Conservation (phyloP, 2,329 filamentous ascomycete genomes). For the Endoconidiophora laricicola region DNA sequence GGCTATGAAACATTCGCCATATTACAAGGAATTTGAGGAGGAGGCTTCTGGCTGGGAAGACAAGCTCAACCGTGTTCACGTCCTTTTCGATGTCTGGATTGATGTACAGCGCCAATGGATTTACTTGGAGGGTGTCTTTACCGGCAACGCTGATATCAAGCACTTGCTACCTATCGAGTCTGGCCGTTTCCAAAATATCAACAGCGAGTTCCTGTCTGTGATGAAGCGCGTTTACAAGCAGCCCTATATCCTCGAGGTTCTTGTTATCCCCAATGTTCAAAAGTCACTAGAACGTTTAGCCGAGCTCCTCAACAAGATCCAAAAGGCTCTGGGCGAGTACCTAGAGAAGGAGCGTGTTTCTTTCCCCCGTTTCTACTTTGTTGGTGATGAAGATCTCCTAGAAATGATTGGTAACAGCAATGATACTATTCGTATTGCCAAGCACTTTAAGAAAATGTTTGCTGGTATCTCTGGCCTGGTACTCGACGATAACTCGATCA, state of each 20-base stretch:
- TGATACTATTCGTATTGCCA: conserved; percentile 86
- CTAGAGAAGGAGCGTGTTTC: conserved; percentile 93
- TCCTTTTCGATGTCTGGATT: conserved; percentile 98
- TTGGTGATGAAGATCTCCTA: conserved; percentile 92
- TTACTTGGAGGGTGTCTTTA: conserved; percentile 97
- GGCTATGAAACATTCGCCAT: conserved; percentile 96
- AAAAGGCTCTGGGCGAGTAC: conserved; percentile 96
- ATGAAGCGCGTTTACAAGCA: conserved; percentile 99
- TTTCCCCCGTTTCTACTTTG: conserved; percentile 98
- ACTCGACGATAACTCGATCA: conserved; percentile 78
- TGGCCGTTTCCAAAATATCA: conserved; percentile 96
- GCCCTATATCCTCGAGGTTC: conserved; percentile 84
- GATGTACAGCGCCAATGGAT: conserved; percentile 99
- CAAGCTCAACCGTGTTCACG: conserved; percentile 90
- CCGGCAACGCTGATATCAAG: conserved; percentile 97
- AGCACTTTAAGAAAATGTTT: conserved; percentile 99
- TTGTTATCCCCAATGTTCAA: conserved; percentile 89
- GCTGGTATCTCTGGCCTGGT: conserved; percentile 80
- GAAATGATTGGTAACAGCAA: conserved; percentile 99
- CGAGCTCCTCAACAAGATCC: conserved; percentile 97
- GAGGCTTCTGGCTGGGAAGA: conserved; percentile 96
- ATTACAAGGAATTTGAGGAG: conserved; percentile 98
- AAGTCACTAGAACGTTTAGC: conserved; percentile 89
- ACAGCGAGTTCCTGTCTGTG: conserved; percentile 94
- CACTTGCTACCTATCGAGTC: conserved; percentile 93